Base-by-base conservation (phyloP, 164 flowering plant species). In the Taxillus chinensis region DNA sequence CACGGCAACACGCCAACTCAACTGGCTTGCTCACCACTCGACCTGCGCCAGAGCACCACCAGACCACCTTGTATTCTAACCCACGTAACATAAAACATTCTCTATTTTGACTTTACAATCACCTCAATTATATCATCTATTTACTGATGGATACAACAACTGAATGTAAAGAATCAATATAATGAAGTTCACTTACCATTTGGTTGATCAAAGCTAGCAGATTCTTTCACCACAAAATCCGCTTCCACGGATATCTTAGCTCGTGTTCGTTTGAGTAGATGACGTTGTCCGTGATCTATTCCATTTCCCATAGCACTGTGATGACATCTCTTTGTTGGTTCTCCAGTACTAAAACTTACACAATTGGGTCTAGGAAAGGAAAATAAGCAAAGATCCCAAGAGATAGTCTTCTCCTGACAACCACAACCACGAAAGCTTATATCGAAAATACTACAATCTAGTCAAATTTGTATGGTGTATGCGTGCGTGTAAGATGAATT, bases 201-300 rank as follows among this genome's bases (percentile, higher is more conserved):
- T 54, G 70, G 74, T 7, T 69, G 73, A 43, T 56, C 62, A 40
- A 17, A 51, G 27, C 62, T 39, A 48, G 57, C 62, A 15, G 88
- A 54, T 61, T 82, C 80, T 68, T 81, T 79, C 56, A 71, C 73
- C 13, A 75, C 62, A 16, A 79, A 70, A 67, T 79, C 79, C 61
- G 74, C 77, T 70, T 73, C 81, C 62, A 68, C 61, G 17, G 86
- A 76, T 48, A 72, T 61, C 72, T 73, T 74, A 51, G 80, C 80
- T 70, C 71, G 74, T 41, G 70, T 65, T 41, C 27, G 27, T 27
- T 0, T 27, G 27, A 27, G 27, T 27, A 4, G 61, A 15, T 70
- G 51, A 70, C 57, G 65, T 38, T 9, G 64, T 55, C 63, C 66
- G 49, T 54, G 55, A 45, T 27, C 37, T 62, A 67, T 67, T 45